phyloP scores from a whole-genome alignment of 2,329 filamentous ascomycete species.

The Colletotrichum falcatum region DNA sequence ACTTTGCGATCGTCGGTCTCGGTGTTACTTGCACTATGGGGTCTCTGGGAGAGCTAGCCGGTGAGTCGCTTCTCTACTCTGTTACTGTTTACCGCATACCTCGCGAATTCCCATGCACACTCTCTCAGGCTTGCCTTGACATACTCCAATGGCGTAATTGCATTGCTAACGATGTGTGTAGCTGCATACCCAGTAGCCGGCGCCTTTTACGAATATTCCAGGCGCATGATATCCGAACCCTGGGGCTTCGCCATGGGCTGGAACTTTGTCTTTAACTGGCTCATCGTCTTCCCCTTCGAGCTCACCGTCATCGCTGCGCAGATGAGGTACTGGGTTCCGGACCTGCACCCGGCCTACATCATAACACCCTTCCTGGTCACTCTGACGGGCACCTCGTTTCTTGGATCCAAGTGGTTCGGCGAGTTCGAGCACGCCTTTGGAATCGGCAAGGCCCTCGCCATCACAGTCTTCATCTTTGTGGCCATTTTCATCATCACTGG shows the following conservation, averaged over 20 bases:
- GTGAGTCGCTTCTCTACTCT: conserved; percentile 41
- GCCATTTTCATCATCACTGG: conserved; percentile 64
- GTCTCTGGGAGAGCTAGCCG: conserved; percentile 48
- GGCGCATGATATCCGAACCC: conserved; percentile 52
- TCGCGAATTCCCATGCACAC: neutral
- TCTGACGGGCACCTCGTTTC: conserved; percentile 56
- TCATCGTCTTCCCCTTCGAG: conserved; percentile 54
- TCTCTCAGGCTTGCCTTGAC: neutral
- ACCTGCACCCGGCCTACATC: conserved; percentile 45
- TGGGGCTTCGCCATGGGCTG: conserved; percentile 57
- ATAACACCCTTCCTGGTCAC: conserved; percentile 55
- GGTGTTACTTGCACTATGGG: conserved; percentile 50
- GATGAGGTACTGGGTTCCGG: conserved; percentile 47
- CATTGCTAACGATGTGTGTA: conserved; percentile 21
- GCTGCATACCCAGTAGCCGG: conserved; percentile 51
- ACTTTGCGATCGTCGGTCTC: conserved; percentile 49
- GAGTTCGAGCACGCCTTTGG: conserved; percentile 66
- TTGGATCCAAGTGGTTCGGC: conserved; percentile 59
- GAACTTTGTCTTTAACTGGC: conserved; percentile 53
- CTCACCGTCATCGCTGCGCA: conserved; percentile 51
- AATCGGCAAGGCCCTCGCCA: conserved; percentile 63
- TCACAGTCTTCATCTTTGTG: conserved; percentile 68
- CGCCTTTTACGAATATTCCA: conserved; percentile 55
- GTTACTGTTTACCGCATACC: neutral
- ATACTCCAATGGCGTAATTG: neutral